Evolutionary conservation across 192 early-diverging fungal species (phyloP), one percentile per base, ranked within the genome.

Genomic region (Geranomyces variabilis): DNA sequence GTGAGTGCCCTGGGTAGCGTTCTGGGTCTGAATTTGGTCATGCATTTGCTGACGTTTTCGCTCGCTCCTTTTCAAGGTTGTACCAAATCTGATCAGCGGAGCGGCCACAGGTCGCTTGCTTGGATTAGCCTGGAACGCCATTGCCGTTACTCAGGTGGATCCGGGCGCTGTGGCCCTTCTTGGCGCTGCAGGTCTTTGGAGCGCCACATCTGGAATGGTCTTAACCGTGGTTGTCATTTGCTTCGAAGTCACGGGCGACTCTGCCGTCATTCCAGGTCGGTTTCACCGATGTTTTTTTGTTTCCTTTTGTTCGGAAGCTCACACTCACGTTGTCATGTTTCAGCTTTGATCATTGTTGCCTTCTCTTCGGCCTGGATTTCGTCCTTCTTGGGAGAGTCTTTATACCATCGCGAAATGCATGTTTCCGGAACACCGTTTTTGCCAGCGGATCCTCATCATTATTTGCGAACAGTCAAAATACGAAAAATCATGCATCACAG

Each of bases 41-140:
- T 46, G n/a, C 17, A 29, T 3, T 13, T 29, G 3, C 29, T 17
- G 19, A 49, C 19, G 19, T n/a, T 49, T n/a, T 29, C 3, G 21
- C 15, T 10, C 66, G 29, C 31, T 44, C n/a, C n/a, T n/a, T n/a
- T n/a, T n/a, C n/a, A n/a, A 77, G 53, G 78, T 80, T 29, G 65
- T 80, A 53, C 79, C 79, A 19, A 80, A 80, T 48, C 33, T 80
- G 47, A 80, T 80, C 43, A 78, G 78, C 14, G 79, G 79, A n/a
- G 79, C 79, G 14, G 48, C 44, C 7, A 66, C 71, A 1, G 79
- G 79, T 1, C 66, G 79, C 13, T n/a, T 80, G 28, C 46, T 70
- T 24, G 79, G 75, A 1, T 14, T 80, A 0, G 12, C 41, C 55
- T 29, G 79, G 34, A 78, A 80, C 73, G 17, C 31, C 19, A 61